Conservation (phyloP, 306 rosid genomes). For the Quillaja saponaria region DNA sequence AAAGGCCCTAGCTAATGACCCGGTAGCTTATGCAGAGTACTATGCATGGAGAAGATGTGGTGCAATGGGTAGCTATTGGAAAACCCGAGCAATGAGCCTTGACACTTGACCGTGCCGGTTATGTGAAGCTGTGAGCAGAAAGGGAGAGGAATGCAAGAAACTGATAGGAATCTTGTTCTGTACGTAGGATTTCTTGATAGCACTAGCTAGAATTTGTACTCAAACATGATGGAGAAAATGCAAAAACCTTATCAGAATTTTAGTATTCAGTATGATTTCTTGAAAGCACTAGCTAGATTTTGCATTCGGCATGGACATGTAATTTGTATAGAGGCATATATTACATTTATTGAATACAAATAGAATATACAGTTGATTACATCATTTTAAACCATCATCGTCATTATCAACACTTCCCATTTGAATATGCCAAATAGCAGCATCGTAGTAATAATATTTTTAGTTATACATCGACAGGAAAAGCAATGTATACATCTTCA, state of each 20-base stretch:
- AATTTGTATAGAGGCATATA: constrained; percentile 36
- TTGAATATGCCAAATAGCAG: too few relatives aligned
- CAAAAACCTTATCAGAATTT: too few relatives aligned
- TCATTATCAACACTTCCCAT: too few relatives aligned
- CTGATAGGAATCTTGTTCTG: constrained; percentile 15
- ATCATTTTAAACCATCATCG: too few relatives aligned
- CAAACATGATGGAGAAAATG: too few relatives aligned
- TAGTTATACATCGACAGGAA: too few relatives aligned
- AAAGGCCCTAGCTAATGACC: constrained; percentile 69
- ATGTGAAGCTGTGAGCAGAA: constrained; percentile 72
- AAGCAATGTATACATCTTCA: too few relatives aligned
- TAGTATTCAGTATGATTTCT: too few relatives aligned
- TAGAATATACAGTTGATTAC: background rate
- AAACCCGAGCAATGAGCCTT: constrained; percentile 76
- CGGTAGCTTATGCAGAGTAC: constrained; percentile 88
- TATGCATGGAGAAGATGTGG: constrained; percentile 99
- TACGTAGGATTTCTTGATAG: constrained; percentile 16
- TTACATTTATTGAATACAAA: constrained; percentile 19
- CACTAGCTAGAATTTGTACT: background rate
- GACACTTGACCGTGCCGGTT: constrained; percentile 90
- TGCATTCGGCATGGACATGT: constrained; percentile 9
- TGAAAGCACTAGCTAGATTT: background rate
- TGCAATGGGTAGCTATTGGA: constrained; percentile 59
- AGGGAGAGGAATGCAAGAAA: constrained; percentile 67
- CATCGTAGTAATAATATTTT: too few relatives aligned